These are phyloP conservation scores for Pisolithus marmoratus DNA, from an alignment of 768 basidiomycete genomes.

Conservation along the genomic window DNA sequence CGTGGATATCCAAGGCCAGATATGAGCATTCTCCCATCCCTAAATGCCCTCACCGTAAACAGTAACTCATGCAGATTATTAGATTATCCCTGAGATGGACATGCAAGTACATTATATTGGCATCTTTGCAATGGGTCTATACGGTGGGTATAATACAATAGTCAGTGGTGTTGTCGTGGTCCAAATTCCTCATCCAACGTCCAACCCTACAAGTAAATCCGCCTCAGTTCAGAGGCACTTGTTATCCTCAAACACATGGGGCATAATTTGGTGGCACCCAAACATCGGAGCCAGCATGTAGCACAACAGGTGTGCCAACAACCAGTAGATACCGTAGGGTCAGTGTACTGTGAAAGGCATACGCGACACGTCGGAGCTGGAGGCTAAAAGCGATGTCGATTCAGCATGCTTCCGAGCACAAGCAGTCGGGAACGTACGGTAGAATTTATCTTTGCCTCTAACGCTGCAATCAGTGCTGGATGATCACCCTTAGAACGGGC, in stretches of 20 bases:
- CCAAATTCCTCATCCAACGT: neutral
- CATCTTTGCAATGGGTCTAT: neutral
- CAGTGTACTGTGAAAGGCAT: conserved; percentile 71
- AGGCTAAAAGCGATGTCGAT: conserved; percentile 18
- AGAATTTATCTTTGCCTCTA: conserved; percentile 56
- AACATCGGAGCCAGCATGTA: conserved; percentile 79
- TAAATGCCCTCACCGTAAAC: neutral
- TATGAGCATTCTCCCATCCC: conserved; percentile 49
- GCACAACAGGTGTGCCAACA: conserved; percentile 87
- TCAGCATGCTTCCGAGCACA: conserved; percentile 37
- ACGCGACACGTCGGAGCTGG: conserved; percentile 54
- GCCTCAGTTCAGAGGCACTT: conserved; percentile 63
- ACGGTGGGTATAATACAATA: too few species aligned
- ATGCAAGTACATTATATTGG: neutral
- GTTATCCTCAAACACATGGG: conserved; percentile 88
- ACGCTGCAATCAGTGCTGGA: conserved; percentile 43
- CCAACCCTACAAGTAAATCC: conserved; percentile 56
- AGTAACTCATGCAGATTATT: conserved; percentile 3
- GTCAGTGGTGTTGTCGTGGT: neutral
- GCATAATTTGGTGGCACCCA: conserved; percentile 76
- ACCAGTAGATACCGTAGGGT: conserved; percentile 75
- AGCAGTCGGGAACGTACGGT: conserved; percentile 39
- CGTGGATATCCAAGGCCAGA: conserved; percentile 86
- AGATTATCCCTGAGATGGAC: neutral
- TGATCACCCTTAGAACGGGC: conserved; percentile 47